Base-by-base conservation (phyloP, 495 filamentous ascomycete genomes). In the Barbatosphaeria neglecta region DNA sequence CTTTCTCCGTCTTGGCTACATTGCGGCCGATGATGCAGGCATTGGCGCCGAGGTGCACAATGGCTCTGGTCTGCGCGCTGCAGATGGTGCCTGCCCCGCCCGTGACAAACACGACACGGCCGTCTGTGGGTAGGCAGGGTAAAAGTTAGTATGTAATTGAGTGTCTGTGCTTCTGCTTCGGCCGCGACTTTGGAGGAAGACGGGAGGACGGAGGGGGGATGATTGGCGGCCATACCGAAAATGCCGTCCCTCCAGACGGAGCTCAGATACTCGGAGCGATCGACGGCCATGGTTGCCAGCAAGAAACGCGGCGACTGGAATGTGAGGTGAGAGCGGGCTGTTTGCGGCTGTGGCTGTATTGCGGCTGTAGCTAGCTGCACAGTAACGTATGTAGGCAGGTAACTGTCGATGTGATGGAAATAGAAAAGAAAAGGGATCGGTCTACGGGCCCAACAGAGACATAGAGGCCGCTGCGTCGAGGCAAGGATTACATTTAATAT, bases 71-170 rank as follows among this genome's bases (percentile, higher is more conserved):
- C 65, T 96, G 92, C 8, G 83, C 87, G 53, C 84, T 90, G 65
- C 92, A 93, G 53, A 98, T 98, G 13, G 87, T 83, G 31, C 92
- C 92, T 1, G 87, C 87, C 44, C 92, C 92, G 35, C 92, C 92
- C 22, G 92, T 98, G 58, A 93, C 93, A 70, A 97, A 90, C 52
- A 96, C 75, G 17, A 97, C 89, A 60, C 92, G 92, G 58, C 86
- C 82, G 47, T 78, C 86, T 90, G 57, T 6, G 10, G 55, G 18
- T n/a, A n/a, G 16, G 18, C 7, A 41, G 25, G 24, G 24, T 28
- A 35, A 4, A 1, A 13, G 35, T 57, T 41, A 56, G 58, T 40
- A 19, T n/a, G n/a, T n/a, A n/a, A n/a, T n/a, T n/a, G n/a, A n/a
- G n/a, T n/a, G n/a, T n/a, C n/a, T n/a, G n/a, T n/a, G n/a, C 45